phyloP scores from a whole-genome alignment of 2,329 filamentous ascomycete genomes.

The Macroventuria anomochaeta region DNA sequence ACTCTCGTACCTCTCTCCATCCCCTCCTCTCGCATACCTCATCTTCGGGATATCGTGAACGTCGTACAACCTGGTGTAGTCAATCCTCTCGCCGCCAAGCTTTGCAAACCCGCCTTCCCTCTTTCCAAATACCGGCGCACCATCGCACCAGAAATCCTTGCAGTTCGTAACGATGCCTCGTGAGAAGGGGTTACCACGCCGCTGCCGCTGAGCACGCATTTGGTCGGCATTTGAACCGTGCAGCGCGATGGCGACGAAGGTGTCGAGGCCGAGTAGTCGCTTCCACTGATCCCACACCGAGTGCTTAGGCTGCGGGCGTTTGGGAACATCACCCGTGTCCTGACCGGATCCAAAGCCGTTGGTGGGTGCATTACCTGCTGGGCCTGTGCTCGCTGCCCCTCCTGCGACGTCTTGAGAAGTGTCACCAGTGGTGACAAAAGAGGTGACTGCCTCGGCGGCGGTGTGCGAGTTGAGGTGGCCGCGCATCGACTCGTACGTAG shows the following conservation, averaged over 20 bases:
- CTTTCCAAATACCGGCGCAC: slow-evolving; percentile 78
- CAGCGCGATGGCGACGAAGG: slow-evolving; percentile 88
- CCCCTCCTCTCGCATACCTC: slow-evolving; percentile 55
- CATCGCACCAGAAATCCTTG: slow-evolving; percentile 95
- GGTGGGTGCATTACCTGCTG: slow-evolving; percentile 34
- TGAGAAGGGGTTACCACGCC: slow-evolving; percentile 80
- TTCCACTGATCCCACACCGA: slow-evolving; percentile 81
- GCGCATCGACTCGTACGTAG: slow-evolving; percentile 96
- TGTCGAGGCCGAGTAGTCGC: slow-evolving; percentile 85
- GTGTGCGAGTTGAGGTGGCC: slow-evolving; percentile 69
- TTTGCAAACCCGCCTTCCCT: slow-evolving; percentile 76
- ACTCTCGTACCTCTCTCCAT: slow-evolving; percentile 63
- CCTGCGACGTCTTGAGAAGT: slow-evolving; percentile 63
- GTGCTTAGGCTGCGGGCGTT: slow-evolving; percentile 60
- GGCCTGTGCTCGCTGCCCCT: slow-evolving; percentile 6
- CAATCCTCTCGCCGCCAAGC: slow-evolving; percentile 78
- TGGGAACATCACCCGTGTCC: slow-evolving; percentile 50
- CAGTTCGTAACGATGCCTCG: slow-evolving; percentile 87
- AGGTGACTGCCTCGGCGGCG: slow-evolving; percentile 67
- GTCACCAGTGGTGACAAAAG: slow-evolving; percentile 76
- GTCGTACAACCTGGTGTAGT: slow-evolving; percentile 92
- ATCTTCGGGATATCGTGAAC: slow-evolving; percentile 85
- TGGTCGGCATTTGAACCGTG: slow-evolving; percentile 66
- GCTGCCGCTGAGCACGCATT: slow-evolving; percentile 35
- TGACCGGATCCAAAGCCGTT: slow-evolving; percentile 70